Conservation (phyloP, 208 protist genomes). For the Vickermania ingenoplastis region DNA sequence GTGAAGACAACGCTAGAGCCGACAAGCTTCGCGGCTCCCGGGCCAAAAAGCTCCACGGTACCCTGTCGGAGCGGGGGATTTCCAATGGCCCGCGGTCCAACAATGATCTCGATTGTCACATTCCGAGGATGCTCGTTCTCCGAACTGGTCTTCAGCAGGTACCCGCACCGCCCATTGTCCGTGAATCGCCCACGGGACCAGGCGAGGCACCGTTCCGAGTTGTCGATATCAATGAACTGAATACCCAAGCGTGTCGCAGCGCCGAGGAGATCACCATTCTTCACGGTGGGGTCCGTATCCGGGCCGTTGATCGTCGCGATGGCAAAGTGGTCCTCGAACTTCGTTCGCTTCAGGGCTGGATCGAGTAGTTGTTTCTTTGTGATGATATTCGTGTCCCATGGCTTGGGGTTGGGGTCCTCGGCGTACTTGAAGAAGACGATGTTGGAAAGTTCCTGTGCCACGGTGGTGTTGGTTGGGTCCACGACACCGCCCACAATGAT, state of each 20-base stretch:
- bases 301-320: constrained; percentile 34
- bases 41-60: constrained; percentile 37
- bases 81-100: constrained; percentile 52
- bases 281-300: constrained; percentile 1
- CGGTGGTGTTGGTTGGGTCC: constrained; percentile 42
- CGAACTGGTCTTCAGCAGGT: constrained; percentile 63
- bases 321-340: constrained; percentile 42
- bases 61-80: constrained; percentile 28
- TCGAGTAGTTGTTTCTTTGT: constrained; percentile 24
- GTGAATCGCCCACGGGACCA: constrained; percentile 66
- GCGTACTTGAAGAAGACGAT: constrained; percentile 78
- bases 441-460: constrained; percentile 45
- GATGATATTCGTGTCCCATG: constrained; percentile 48
- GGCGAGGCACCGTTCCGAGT: constrained; percentile 26
- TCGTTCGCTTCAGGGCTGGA: not conserved
- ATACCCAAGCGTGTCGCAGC: constrained; percentile 39
- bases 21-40: constrained; percentile 31
- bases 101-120: constrained; percentile 55
- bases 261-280: constrained; percentile 21
- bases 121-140: constrained; percentile 30
- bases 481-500: constrained; percentile 76
- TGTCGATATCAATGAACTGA: constrained; percentile 67
- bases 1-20: constrained; percentile 57
- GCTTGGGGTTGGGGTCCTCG: constrained; percentile 21
- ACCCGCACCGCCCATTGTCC: constrained; percentile 79